These are phyloP conservation scores for Ophiostoma perfectum DNA, from an alignment of 2,329 filamentous ascomycete species.

Conservation along the genomic window DNA sequence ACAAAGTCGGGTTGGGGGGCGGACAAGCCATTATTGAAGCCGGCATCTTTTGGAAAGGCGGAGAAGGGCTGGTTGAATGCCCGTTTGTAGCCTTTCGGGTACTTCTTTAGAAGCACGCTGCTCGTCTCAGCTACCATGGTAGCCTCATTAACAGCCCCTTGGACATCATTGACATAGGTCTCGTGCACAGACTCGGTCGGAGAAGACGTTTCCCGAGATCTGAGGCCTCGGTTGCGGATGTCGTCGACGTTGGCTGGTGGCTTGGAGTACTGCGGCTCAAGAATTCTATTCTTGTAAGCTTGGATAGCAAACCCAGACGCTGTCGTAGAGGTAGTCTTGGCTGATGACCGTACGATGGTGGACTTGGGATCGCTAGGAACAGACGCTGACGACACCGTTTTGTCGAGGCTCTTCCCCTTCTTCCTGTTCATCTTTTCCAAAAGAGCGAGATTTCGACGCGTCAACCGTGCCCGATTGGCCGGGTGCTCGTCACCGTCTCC, in stretches of 20 bases:
- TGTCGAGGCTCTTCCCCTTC: no score
- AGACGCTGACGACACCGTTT: no score
- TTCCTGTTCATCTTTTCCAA: no score
- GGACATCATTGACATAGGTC: constrained; percentile 22
- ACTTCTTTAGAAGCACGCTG: constrained; percentile 26
- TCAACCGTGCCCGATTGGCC: no score
- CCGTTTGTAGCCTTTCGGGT: constrained; percentile 19
- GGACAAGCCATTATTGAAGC: constrained; percentile 31
- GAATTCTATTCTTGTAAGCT: constrained; percentile 26
- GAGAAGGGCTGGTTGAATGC: constrained; percentile 26
- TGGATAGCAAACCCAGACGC: constrained; percentile 22
- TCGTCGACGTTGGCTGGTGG: constrained; percentile 26
- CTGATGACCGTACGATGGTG: no score
- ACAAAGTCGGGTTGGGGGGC: constrained; percentile 32
- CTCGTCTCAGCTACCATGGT: constrained; percentile 24
- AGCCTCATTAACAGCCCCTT: constrained; percentile 23
- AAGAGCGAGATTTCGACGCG: no score
- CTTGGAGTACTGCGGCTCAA: constrained; percentile 24
- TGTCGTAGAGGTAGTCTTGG: constrained; percentile 17
- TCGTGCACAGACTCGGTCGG: constrained; percentile 23
- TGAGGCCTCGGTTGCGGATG: constrained; percentile 20
- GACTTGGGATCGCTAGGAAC: no score
- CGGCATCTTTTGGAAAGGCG: constrained; percentile 29
- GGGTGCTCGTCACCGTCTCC: no score
- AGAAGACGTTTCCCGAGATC: constrained; percentile 23